Conservation (phyloP, 179 eudicot genomes). For the Beta macrorhiza region DNA sequence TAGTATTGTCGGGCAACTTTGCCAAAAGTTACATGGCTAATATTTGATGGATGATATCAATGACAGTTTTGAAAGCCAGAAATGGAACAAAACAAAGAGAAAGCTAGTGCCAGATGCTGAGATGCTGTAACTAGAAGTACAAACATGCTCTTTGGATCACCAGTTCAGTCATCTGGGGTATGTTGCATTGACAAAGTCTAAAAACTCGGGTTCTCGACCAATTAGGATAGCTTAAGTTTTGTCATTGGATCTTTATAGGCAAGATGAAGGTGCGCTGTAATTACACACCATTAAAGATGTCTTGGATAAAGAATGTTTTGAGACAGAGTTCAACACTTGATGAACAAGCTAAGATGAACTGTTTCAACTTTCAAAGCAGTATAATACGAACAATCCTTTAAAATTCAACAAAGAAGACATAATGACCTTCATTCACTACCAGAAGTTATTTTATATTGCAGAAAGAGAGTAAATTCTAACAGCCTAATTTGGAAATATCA, state of each 20-base stretch:
- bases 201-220: background rate
- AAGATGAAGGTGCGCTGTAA: background rate
- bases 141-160: background rate
- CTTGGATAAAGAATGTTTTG: background rate
- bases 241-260: background rate
- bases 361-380: slow-evolving; percentile 2
- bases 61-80: background rate
- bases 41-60: background rate
- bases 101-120: background rate
- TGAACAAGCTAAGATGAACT: background rate
- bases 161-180: background rate
- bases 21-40: background rate
- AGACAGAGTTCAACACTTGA: background rate
- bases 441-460: background rate
- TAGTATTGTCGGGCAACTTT: background rate
- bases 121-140: background rate
- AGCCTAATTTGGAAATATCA: background rate
- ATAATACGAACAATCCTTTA: background rate
- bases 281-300: background rate
- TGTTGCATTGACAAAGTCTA: background rate
- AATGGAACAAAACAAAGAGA: background rate
- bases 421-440: background rate
- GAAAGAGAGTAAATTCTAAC: background rate
- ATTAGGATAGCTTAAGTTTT: background rate
- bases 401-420: background rate